Conservation (phyloP, 257 asterid genomes). For the Plectranthus barbatus region DNA sequence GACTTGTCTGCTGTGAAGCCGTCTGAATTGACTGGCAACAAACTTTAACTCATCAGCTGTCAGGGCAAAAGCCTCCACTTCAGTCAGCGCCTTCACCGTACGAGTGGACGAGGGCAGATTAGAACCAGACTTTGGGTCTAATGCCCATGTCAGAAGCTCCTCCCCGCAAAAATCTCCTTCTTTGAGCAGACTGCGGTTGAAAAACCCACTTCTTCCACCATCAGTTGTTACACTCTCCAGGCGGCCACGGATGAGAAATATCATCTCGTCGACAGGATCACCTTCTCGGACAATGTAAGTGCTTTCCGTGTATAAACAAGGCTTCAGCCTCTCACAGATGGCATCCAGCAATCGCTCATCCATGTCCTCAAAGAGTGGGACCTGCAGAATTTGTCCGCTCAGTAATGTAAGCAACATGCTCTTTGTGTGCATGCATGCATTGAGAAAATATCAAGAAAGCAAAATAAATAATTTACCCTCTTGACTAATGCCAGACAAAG, state of each 20-base stretch:
- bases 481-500: constrained; percentile 94
- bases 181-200: constrained; percentile 76
- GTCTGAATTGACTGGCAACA: constrained; percentile 88
- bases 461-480: constrained; percentile 47
- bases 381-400: constrained; percentile 38
- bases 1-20: constrained; percentile 96
- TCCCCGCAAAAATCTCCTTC: constrained; percentile 97
- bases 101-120: constrained; percentile 93
- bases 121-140: constrained; percentile 83
- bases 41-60: constrained; percentile 87
- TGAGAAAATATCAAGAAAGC: background rate
- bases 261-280: constrained; percentile 97
- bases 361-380: constrained; percentile 91
- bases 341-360: constrained; percentile 96
- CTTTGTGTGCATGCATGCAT: background rate
- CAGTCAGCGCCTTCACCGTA: constrained; percentile 74
- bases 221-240: constrained; percentile 95
- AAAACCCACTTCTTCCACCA: constrained; percentile 98
- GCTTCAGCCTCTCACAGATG: constrained; percentile 88
- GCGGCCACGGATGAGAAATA: constrained; percentile 92
- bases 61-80: constrained; percentile 88
- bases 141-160: constrained; percentile 97
- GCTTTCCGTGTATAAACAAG: constrained; percentile 72
- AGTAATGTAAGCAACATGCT: background rate
- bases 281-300: constrained; percentile 97